Conservation (phyloP, 768 basidiomycete species). For the Mrakia frigida region DNA sequence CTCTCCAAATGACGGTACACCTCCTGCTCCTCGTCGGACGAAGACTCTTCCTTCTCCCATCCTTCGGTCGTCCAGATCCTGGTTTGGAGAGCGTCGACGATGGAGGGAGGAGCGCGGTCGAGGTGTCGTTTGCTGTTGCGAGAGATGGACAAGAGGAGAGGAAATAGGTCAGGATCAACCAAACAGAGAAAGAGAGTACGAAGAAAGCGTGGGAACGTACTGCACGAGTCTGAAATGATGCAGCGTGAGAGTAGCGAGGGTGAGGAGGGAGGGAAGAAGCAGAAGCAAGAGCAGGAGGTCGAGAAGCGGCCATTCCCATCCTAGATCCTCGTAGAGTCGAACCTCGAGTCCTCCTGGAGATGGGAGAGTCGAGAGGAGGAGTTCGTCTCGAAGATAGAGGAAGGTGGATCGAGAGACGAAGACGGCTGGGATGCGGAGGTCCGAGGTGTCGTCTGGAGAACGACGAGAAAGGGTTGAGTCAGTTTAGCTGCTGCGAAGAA, state of each 20-base stretch:
- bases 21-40: constrained; percentile 20
- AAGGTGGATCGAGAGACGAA: constrained; percentile 86
- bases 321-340: constrained; percentile 42
- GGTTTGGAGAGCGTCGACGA: constrained; percentile 74
- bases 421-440: constrained; percentile 75
- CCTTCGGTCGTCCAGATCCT: constrained; percentile 58
- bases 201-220: neutral
- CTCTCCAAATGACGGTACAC: no score
- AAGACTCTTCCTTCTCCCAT: constrained; percentile 32
- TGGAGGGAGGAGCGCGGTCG: constrained; percentile 73
- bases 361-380: constrained; percentile 67
- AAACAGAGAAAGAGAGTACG: neutral
- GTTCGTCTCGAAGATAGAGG: constrained; percentile 60
- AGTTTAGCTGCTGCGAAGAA: neutral
- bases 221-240: constrained; percentile 63
- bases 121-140: constrained; percentile 50
- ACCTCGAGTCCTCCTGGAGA: constrained; percentile 51
- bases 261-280: constrained; percentile 81
- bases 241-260: constrained; percentile 79
- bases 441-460: constrained; percentile 64
- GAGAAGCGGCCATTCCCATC: constrained; percentile 66
- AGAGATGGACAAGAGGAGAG: constrained; percentile 70
- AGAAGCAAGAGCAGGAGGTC: constrained; percentile 62
- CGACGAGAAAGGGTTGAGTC: neutral
- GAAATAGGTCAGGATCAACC: neutral